Conservation (phyloP, 345 rosid species). For the Gossypium longicalyx region DNA sequence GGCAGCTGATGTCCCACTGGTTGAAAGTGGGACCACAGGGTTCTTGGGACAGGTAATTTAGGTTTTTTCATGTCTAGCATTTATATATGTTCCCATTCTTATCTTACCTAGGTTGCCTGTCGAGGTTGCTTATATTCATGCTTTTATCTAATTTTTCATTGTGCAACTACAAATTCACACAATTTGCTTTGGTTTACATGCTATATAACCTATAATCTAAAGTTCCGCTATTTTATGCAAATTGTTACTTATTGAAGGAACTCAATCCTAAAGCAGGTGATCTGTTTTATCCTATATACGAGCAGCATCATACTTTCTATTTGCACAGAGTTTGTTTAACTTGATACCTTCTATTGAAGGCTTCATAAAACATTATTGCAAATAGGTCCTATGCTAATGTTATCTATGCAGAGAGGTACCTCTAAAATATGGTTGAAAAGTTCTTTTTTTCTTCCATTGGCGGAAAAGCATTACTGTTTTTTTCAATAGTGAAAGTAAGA, state of each 20-base stretch:
- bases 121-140: not conserved
- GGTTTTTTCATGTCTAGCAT: not conserved
- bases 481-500: not conserved
- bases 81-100: not conserved
- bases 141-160: not conserved
- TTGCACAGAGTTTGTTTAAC: not conserved
- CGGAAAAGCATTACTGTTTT: not conserved
- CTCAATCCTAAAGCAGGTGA: not conserved
- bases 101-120: not conserved
- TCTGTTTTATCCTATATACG: not conserved
- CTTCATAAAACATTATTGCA: not conserved
- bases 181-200: not conserved
- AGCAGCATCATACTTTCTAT: not conserved
- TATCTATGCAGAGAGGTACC: not conserved
- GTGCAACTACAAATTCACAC: not conserved
- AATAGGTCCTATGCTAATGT: not conserved
- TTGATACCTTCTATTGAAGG: not conserved
- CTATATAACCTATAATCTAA: not conserved
- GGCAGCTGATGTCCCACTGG: conserved; percentile 93
- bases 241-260: conserved; percentile 6
- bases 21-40: conserved; percentile 99
- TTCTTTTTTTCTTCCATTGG: not conserved
- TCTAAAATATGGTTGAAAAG: not conserved
- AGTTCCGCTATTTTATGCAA: not conserved
- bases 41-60: conserved; percentile 89